Conservation (phyloP, 768 basidiomycete species). For the Hydnomerulius pinastri region DNA sequence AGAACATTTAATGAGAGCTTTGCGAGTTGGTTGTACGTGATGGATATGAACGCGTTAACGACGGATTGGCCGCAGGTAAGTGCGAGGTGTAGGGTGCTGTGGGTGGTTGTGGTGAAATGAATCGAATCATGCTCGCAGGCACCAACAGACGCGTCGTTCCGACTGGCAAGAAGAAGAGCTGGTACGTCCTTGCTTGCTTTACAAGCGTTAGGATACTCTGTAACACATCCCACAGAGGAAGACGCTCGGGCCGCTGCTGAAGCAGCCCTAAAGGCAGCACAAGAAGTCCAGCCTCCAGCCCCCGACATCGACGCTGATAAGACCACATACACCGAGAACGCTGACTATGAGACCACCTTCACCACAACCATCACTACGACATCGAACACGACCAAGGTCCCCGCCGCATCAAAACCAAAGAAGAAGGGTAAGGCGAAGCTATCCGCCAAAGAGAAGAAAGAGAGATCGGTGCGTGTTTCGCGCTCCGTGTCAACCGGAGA, state of each 20-base stretch:
- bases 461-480: slow-evolving; percentile 59
- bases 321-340: slow-evolving; percentile 30
- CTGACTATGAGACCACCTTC: slow-evolving; percentile 38
- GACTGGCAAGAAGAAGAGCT: slow-evolving; percentile 58
- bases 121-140: slow-evolving; percentile 40
- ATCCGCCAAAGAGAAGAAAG: slow-evolving; percentile 81
- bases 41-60: slow-evolving; percentile 96
- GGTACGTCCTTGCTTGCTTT: slow-evolving; percentile 39
- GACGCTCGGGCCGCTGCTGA: slow-evolving; percentile 55
- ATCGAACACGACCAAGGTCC: slow-evolving; percentile 42
- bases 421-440: slow-evolving; percentile 67
- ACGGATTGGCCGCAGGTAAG: slow-evolving; percentile 87
- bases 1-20: slow-evolving; percentile 91
- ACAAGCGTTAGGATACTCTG: not conserved
- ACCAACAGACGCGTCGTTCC: slow-evolving; percentile 60
- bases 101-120: not conserved
- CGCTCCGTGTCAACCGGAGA: not conserved
- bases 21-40: slow-evolving; percentile 86
- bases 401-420: slow-evolving; percentile 44
- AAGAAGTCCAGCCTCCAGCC: slow-evolving; percentile 29
- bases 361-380: slow-evolving; percentile 26
- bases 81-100: slow-evolving; percentile 17
- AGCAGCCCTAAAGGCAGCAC: slow-evolving; percentile 47
- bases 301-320: slow-evolving; percentile 30
- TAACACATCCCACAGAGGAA: slow-evolving; percentile 46